phyloP scores from a whole-genome alignment of 306 rosid species.

The Cicer cuneatum region DNA sequence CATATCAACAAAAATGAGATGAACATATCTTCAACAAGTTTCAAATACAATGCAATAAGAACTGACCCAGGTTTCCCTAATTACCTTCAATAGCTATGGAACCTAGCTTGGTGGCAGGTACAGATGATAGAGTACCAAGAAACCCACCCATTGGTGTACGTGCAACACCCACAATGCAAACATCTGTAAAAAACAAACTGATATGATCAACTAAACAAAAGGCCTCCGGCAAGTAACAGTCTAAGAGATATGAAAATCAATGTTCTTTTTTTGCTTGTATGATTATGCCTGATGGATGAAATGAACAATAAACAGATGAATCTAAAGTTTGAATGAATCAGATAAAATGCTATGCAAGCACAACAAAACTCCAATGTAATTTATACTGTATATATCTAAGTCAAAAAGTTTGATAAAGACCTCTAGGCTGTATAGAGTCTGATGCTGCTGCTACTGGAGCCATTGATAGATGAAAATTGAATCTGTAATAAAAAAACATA shows the following conservation, averaged over 20 bases:
- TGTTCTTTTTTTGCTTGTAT: neutral
- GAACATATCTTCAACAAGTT: constrained; percentile 5
- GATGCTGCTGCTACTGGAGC: constrained; percentile 68
- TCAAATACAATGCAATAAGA: constrained; percentile 14
- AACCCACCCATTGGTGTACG: constrained; percentile 98
- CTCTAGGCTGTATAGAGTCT: constrained; percentile 78
- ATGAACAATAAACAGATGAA: neutral
- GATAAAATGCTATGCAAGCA: constrained; percentile 9
- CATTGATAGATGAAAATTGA: constrained; percentile 54
- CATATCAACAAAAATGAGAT: constrained; percentile 29
- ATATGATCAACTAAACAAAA: constrained; percentile 29
- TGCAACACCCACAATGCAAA: constrained; percentile 94
- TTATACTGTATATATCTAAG: constrained; percentile 22
- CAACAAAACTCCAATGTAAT: neutral
- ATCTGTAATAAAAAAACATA: constrained; percentile 50
- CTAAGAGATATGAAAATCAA: constrained; percentile 27
- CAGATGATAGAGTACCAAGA: constrained; percentile 86
- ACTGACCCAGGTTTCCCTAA: constrained; percentile 18
- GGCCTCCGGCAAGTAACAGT: neutral
- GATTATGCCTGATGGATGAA: constrained; percentile 7
- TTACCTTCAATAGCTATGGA: constrained; percentile 89
- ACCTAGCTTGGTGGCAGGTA: constrained; percentile 91
- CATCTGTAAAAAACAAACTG: constrained; percentile 66
- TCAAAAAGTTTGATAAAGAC: constrained; percentile 49
- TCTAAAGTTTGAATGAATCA: neutral